A percentile compares a stretch with the other conserved stretches of the same genome.
Evolutionary conservation across 2,329 filamentous ascomycete species (phyloP).

Genomic region (Aspergillus sp.): DNA sequence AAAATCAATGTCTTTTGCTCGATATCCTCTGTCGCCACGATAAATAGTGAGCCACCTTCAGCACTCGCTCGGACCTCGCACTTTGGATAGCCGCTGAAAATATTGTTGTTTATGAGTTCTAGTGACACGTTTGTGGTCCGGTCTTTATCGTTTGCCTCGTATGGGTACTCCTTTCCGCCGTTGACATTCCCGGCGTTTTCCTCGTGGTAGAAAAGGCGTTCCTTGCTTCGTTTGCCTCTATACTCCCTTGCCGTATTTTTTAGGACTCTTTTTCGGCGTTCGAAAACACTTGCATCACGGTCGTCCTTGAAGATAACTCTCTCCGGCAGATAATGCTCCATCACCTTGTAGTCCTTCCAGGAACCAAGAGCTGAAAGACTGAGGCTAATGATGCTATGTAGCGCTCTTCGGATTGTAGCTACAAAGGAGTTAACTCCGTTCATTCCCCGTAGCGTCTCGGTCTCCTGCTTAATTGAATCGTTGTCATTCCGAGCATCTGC

Average conservation of each 20-base stretch:
- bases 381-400: slow-evolving; percentile 24
- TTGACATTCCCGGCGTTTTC: slow-evolving; percentile 15
- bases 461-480: slow-evolving; percentile 5
- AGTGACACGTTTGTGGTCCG: slow-evolving; percentile 11
- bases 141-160: slow-evolving; percentile 17
- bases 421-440: slow-evolving; percentile 26
- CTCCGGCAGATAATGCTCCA: slow-evolving; percentile 12
- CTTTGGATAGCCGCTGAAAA: slow-evolving; percentile 11
- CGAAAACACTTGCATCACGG: slow-evolving; percentile 17
- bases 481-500: slow-evolving; percentile 5
- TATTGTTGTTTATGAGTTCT: slow-evolving; percentile 15
- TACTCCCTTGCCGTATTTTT: slow-evolving; percentile 1
- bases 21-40: slow-evolving; percentile 25
- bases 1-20: slow-evolving; percentile 18
- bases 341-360: slow-evolving; percentile 23
- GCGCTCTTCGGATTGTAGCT: slow-evolving; percentile 19
- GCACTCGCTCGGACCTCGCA: slow-evolving; percentile 5
- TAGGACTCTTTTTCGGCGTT: slow-evolving; percentile 9
- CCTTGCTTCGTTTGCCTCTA: slow-evolving; percentile 2
- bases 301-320: slow-evolving; percentile 10
- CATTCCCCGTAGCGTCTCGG: slow-evolving; percentile 13
- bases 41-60: slow-evolving; percentile 9
- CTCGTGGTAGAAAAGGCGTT: slow-evolving; percentile 20
- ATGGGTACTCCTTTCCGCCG: slow-evolving; percentile 20
- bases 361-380: slow-evolving; percentile 24